A percentile compares a stretch with the other conserved stretches of the same genome.
These are phyloP conservation scores for Artemisia annua DNA, from an alignment of 129 eudicot species.

Conservation along the genomic window DNA sequence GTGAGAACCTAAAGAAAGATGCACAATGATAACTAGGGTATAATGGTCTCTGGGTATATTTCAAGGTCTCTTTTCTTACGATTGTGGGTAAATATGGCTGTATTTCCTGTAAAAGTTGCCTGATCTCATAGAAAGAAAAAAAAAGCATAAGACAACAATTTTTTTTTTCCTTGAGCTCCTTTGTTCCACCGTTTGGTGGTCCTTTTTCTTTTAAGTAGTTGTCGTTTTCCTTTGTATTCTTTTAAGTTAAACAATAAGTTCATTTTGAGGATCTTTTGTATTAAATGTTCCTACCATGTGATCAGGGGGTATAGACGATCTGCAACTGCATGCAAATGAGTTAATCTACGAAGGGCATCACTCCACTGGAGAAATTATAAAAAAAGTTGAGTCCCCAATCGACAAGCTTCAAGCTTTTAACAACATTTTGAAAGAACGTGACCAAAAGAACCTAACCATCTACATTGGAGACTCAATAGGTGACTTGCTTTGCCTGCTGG, in stretches of 20 bases:
- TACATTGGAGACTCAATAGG: conserved; percentile 92
- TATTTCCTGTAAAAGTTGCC: neutral
- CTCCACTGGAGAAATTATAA: conserved; percentile 72
- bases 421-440: conserved; percentile 29
- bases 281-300: conserved; percentile 6
- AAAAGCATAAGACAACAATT: too few species aligned
- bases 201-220: neutral
- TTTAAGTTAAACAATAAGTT: neutral
- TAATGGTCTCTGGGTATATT: too few species aligned
- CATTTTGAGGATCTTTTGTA: neutral
- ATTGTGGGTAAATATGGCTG: neutral
- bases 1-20: too few species aligned
- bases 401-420: conserved; percentile 71
- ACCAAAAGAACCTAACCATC: conserved; percentile 39
- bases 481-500: conserved; percentile 82
- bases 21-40: too few species aligned
- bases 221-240: neutral
- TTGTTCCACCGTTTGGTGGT: too few species aligned
- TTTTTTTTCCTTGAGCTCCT: too few species aligned
- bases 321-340: conserved; percentile 75
- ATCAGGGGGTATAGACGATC: conserved; percentile 58
- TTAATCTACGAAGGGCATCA: conserved; percentile 48
- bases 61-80: too few species aligned
- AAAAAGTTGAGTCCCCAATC: conserved; percentile 63
- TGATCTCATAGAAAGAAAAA: neutral